These are phyloP conservation scores for Flaveria linearis DNA, from an alignment of 129 eudicot genomes.

Conservation along the genomic window DNA sequence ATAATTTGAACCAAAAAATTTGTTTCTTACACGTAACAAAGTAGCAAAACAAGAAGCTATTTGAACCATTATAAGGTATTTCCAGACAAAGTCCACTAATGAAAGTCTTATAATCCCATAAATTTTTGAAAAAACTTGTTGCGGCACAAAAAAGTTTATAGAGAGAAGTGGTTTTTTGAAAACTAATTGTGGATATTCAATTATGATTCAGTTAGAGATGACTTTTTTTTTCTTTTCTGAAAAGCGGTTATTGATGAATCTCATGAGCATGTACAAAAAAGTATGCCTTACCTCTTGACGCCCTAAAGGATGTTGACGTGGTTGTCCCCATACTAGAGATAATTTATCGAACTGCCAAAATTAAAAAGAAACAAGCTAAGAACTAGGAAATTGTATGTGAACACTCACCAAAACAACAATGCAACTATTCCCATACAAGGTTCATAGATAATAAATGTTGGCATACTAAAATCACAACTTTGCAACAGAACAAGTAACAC, in stretches of 20 bases:
- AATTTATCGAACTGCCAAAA: conserved; percentile 72
- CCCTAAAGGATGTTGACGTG: conserved; percentile 86
- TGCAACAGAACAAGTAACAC: background rate
- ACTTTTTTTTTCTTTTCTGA: too few species aligned
- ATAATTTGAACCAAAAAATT: conserved; percentile 6
- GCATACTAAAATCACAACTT: conserved; percentile 4
- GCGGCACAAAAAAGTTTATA: background rate
- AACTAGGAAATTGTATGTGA: conserved; percentile 2
- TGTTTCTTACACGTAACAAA: conserved; percentile 14
- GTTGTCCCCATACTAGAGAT: conserved; percentile 90
- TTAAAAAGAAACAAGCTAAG: conserved; percentile 17
- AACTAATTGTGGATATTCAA: background rate
- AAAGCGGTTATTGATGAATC: background rate
- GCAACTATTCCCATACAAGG: conserved; percentile 6
- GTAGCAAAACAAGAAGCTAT: conserved; percentile 9
- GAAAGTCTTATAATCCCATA: conserved; percentile 10
- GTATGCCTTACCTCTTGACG: conserved; percentile 63
- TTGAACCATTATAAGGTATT: conserved; percentile 13
- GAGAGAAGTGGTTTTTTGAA: conserved; percentile 15
- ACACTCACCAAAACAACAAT: conserved; percentile 12
- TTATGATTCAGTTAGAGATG: background rate
- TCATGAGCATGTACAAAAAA: conserved; percentile 21
- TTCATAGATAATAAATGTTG: conserved; percentile 7
- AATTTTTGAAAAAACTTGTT: conserved; percentile 7
- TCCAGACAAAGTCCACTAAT: background rate